Evolutionary conservation across 1,139 yeast genomes (phyloP), one percentile per base, ranked within the genome.

Genomic region (Hyphopichia wangnamkhiaoensis): DNA sequence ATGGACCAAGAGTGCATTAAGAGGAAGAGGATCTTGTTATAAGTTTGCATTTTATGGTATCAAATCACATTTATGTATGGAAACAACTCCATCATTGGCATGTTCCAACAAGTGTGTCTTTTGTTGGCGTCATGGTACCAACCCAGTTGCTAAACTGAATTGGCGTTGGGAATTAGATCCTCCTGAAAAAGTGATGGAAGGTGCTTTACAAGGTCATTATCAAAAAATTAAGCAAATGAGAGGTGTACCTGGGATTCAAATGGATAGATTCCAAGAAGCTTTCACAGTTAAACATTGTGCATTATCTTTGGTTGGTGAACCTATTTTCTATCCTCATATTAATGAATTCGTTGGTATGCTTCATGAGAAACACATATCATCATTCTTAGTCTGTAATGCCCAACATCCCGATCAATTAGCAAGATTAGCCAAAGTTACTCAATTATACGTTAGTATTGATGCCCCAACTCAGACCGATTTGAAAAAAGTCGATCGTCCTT

Each of bases 61-160:
- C 51, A 79, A 76, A 45, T 85, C 95, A 2, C 96, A 93, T 63
- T 70, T 91, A 45, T 91, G 98, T 65, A 90, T 90, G 97, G 98
- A 90, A 59, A 81, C 96, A 2, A 90, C 98, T 0, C 97, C 98
- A 1, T 84, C 95, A 1, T 69, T 90, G 43, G 93, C 96, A 5
- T 90, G 98, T 60, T 88, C 96, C 8, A 90, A 90, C 58, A 90
- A 90, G 61, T 90, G 98, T 73, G 97, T 90, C 2, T 90, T 90
- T 58, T 90, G 98, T 65, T 90, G 98, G 98, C 77, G 98, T 58
- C 97, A 91, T 58, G 97, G 97, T 35, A 90, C 97, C 3, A 91
- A 90, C 54, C 98, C 98, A 0, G 97, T 91, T 1, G 96, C 96
- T 20, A 90, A 95, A 33, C 84, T 84, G 52, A 72, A 71, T 46